These are phyloP conservation scores for Diaporthe sp. DNA, from an alignment of 2,329 filamentous ascomycete species.

Conservation along the genomic window DNA sequence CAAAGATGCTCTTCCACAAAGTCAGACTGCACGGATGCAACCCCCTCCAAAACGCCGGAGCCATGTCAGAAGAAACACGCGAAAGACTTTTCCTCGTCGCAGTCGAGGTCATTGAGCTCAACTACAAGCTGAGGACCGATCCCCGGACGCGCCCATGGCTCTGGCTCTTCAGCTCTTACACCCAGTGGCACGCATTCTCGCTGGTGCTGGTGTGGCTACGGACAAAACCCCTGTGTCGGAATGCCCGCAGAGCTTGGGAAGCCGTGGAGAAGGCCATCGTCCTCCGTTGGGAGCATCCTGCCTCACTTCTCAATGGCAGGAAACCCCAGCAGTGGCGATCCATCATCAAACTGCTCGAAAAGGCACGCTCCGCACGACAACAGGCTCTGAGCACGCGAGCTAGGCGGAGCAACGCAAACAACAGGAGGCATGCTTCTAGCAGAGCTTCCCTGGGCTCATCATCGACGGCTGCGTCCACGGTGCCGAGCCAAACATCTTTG, in stretches of 20 bases:
- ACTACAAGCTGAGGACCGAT: constrained; percentile 7
- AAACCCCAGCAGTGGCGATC: constrained; percentile 12
- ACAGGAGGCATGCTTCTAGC: not conserved
- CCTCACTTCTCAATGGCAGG: not conserved
- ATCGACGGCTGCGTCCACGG: not conserved
- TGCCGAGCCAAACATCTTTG: not conserved
- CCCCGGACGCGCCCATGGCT: constrained; percentile 4
- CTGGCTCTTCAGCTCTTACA: constrained; percentile 30
- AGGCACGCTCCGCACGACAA: not conserved
- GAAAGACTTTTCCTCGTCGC: constrained; percentile 13
- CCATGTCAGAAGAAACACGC: not conserved
- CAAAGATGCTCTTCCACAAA: constrained; percentile 20
- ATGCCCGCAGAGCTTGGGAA: not conserved
- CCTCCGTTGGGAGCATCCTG: constrained; percentile 2
- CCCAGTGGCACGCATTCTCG: constrained; percentile 11
- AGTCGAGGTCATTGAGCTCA: constrained; percentile 18
- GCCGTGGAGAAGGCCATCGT: constrained; percentile 4
- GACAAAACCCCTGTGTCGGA: not conserved
- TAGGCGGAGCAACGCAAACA: not conserved
- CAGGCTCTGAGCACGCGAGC: not conserved
- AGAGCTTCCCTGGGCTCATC: not conserved
- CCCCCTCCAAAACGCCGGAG: not conserved
- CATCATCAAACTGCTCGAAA: not conserved
- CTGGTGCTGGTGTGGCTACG: constrained; percentile 14
- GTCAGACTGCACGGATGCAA: constrained; percentile 13